Conservation (phyloP, 2,329 filamentous ascomycete genomes). For the Fusarium palustre region DNA sequence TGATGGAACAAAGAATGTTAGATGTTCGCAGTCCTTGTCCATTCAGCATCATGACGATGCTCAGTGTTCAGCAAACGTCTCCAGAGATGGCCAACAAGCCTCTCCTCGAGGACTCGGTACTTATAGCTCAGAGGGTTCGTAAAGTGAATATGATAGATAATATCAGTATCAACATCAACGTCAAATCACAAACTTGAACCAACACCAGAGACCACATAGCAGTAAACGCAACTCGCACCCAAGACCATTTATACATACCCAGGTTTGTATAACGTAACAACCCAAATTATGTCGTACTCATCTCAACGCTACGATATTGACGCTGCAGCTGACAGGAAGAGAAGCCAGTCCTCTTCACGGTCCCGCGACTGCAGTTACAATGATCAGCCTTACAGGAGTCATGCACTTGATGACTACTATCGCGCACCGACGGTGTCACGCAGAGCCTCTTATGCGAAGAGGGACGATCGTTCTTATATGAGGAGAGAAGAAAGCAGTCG, state of each 20-base stretch:
- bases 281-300: conserved; percentile 30
- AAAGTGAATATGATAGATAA: background rate
- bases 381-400: background rate
- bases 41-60: background rate
- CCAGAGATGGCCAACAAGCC: background rate
- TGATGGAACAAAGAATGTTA: background rate
- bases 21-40: background rate
- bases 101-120: background rate
- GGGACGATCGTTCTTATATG: background rate
- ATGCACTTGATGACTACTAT: background rate
- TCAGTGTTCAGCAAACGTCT: background rate
- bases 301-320: conserved; percentile 19
- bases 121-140: background rate
- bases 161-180: background rate
- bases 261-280: conserved; percentile 9
- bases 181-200: background rate
- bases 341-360: background rate
- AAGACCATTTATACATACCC: background rate
- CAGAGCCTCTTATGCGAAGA: background rate
- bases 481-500: background rate
- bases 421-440: conserved; percentile 1
- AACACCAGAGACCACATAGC: background rate
- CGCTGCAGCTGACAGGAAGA: conserved; percentile 8
- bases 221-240: background rate
- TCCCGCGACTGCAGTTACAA: background rate